Conservation (phyloP, 768 basidiomycete genomes). For the Mycena sanguinolenta region DNA sequence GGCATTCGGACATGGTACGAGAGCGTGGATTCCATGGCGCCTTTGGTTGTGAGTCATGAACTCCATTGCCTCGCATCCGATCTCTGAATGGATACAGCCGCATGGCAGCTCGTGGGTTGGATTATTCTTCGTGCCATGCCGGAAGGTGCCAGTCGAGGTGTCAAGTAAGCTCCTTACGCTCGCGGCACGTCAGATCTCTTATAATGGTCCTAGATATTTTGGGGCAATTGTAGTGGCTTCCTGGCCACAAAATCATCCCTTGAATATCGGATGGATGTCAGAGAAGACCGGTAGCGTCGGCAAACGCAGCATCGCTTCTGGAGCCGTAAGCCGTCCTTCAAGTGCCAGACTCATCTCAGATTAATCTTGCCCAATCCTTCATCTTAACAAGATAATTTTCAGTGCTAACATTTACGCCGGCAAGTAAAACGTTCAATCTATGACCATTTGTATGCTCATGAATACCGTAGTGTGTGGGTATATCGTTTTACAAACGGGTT, state of each 20-base stretch:
- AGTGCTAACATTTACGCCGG: too few relatives aligned
- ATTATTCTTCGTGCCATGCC: constrained; percentile 51
- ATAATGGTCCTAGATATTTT: constrained; percentile 40
- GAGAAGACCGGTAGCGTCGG: constrained; percentile 50
- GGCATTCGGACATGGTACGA: constrained; percentile 49
- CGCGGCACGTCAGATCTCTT: not conserved
- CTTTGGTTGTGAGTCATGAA: constrained; percentile 46
- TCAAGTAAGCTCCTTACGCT: constrained; percentile 41
- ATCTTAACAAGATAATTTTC: too few relatives aligned
- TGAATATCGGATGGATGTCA: constrained; percentile 57
- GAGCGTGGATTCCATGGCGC: constrained; percentile 54
- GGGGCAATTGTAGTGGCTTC: constrained; percentile 52
- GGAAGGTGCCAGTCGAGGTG: constrained; percentile 40
- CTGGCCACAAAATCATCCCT: constrained; percentile 55
- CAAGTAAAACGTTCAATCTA: too few relatives aligned
- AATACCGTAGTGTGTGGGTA: too few relatives aligned
- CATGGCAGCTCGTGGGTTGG: constrained; percentile 55
- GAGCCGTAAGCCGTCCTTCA: too few relatives aligned
- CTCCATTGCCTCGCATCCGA: not conserved
- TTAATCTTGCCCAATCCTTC: too few relatives aligned
- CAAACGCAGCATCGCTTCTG: constrained; percentile 49
- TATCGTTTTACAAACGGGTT: not conserved
- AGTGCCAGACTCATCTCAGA: too few relatives aligned
- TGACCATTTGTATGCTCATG: too few relatives aligned
- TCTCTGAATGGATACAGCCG: constrained; percentile 43